Base-by-base conservation (phyloP, 805 yeast genomes). In the Hermanozyma aechmeae region DNA sequence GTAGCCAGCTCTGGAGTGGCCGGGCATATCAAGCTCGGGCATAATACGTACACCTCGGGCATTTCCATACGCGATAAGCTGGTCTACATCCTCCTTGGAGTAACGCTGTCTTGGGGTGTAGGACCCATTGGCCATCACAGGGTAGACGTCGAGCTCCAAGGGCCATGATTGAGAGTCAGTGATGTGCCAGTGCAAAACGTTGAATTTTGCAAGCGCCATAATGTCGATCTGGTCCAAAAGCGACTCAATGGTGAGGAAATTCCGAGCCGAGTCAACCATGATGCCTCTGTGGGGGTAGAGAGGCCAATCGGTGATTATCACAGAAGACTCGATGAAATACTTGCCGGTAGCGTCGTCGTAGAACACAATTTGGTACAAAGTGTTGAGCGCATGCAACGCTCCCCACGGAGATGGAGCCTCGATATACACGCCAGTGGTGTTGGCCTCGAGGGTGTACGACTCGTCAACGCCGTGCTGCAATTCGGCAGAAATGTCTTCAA, bases 101-200 rank as follows among this genome's bases (percentile, higher is more conserved):
- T 53, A 61, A 6, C 40, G 34, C 30, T 61, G 61, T 6, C 39
- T 30, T 2, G 37, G 27, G 3, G 63, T 50, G 38, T 55, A 62
- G 6, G 67, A 64, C 40, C 51, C 68, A 7, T 46, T 28, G 10
- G 46, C 45, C 66, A 61, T 60, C 25, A 56, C 45, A 0, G 68
- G 68, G 31, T 46, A 56, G 2, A 39, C 21, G 14, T 39, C 33
- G 17, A 62, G 29, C 19, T 44, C 41, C 10, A 61, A 13, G 2
- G 68, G 66, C 68, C 68, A 62, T 15, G 61, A 51, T 34, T 58
- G 62, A 5, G 64, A 30, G 35, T 62, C 68, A 13, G 36, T 46
- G 12, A 60, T 26, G 37, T 62, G 68, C 62, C 64, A 58, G 35
- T 62, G 68, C 24, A 62, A 45, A 6, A 51, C 43, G 37, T 62